phyloP scores from a whole-genome alignment of 164 flowering plant genomes.

The Vitis vinifera region DNA sequence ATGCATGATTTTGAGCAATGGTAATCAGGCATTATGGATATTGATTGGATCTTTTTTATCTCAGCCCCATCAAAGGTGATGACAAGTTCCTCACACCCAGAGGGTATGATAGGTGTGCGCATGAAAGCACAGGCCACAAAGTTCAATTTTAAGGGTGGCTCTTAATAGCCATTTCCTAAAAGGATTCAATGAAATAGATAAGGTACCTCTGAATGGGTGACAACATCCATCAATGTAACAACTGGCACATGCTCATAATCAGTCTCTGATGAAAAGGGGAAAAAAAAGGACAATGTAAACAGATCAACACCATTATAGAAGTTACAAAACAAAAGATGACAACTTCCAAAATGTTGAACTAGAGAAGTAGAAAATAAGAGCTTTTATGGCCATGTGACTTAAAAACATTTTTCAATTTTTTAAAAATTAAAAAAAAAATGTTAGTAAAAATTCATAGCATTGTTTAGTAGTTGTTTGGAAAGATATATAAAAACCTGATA shows the following conservation, averaged over 20 bases:
- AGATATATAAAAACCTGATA: too few relatives aligned
- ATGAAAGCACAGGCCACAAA: neutral
- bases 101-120: too few relatives aligned
- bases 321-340: neutral
- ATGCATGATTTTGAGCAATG: too few relatives aligned
- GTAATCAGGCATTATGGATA: too few relatives aligned
- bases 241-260: constrained; percentile 29
- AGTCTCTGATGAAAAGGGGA: constrained; percentile 42
- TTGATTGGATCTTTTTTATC: too few relatives aligned
- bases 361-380: neutral
- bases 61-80: too few relatives aligned
- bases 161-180: neutral
- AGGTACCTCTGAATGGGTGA: constrained; percentile 53
- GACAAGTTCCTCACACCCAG: too few relatives aligned
- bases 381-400: too few relatives aligned
- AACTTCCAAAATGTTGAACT: neutral
- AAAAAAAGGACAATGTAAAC: constrained; percentile 2
- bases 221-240: constrained; percentile 56
- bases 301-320: neutral
- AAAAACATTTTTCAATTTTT: too few relatives aligned
- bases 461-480: too few relatives aligned
- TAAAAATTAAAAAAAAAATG: too few relatives aligned
- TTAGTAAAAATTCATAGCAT: too few relatives aligned
- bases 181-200: neutral
- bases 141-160: neutral